A percentile compares a stretch with the other conserved stretches of the same genome.
These are phyloP conservation scores for Tuber calosporum DNA, from an alignment of 495 filamentous ascomycete genomes.

Conservation along the genomic window DNA sequence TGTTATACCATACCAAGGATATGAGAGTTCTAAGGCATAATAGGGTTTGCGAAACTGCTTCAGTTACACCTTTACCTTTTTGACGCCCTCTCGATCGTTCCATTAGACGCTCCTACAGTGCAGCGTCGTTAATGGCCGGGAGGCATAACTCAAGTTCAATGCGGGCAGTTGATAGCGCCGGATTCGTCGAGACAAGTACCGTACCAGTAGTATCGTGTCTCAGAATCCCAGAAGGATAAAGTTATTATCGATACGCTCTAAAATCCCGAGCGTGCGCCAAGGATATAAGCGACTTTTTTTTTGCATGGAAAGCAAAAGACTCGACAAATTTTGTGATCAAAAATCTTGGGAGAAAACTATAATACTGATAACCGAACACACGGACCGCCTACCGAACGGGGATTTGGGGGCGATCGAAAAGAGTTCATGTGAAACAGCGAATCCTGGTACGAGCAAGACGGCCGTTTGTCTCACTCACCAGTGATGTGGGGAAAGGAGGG, in stretches of 20 bases:
- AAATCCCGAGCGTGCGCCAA: neutral
- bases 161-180: neutral
- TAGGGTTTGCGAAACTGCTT: neutral
- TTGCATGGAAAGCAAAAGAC: neutral
- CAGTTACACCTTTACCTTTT: neutral
- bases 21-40: neutral
- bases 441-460: neutral
- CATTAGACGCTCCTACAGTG: neutral
- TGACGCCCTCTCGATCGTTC: neutral
- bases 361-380: neutral
- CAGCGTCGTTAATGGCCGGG: neutral
- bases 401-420: neutral
- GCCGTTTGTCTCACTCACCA: slow-evolving; percentile 5
- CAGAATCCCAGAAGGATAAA: slow-evolving; percentile 2
- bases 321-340: neutral
- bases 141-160: neutral
- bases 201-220: neutral
- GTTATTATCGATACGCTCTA: neutral
- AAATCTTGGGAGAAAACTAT: neutral
- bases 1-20: too few species aligned
- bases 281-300: neutral
- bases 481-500: neutral
- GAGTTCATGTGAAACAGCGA: neutral
- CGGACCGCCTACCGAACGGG: neutral
- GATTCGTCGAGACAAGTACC: neutral